These are phyloP conservation scores for Metarhizium robertsii DNA, from an alignment of 2,329 filamentous ascomycete genomes.

Conservation along the genomic window DNA sequence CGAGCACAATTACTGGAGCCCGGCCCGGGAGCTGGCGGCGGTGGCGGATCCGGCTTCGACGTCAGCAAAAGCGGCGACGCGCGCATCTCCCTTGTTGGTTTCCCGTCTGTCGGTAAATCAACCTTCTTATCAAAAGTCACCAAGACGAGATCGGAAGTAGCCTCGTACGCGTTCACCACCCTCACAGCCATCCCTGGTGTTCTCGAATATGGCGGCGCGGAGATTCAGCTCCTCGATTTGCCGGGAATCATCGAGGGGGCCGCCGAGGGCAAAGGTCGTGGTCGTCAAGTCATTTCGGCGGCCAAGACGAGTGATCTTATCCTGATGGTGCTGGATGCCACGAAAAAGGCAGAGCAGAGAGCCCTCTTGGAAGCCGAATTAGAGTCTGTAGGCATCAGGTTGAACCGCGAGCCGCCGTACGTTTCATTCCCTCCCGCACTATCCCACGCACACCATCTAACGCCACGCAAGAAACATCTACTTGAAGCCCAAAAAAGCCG, in stretches of 20 bases:
- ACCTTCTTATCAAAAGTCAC: conserved; percentile 99
- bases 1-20: conserved; percentile 92
- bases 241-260: conserved; percentile 98
- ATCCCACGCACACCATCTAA: neutral
- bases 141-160: conserved; percentile 93
- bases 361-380: conserved; percentile 83
- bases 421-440: conserved; percentile 19
- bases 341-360: conserved; percentile 90
- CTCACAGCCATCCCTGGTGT: conserved; percentile 96
- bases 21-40: conserved; percentile 64
- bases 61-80: conserved; percentile 96
- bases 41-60: conserved; percentile 77
- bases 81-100: conserved; percentile 94
- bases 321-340: conserved; percentile 93
- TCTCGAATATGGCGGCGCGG: conserved; percentile 92
- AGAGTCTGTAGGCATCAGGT: conserved; percentile 86
- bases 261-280: conserved; percentile 88
- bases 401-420: conserved; percentile 86
- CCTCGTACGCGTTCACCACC: conserved; percentile 94
- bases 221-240: conserved; percentile 95
- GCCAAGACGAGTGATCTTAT: conserved; percentile 98
- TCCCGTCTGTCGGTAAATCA: conserved; percentile 96
- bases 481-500: conserved; percentile 88
- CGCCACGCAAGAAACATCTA: conserved; percentile 70
- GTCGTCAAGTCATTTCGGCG: conserved; percentile 91